phyloP scores from a whole-genome alignment of 1,284 basidiomycete species.

The Melampsora larici-populina region DNA sequence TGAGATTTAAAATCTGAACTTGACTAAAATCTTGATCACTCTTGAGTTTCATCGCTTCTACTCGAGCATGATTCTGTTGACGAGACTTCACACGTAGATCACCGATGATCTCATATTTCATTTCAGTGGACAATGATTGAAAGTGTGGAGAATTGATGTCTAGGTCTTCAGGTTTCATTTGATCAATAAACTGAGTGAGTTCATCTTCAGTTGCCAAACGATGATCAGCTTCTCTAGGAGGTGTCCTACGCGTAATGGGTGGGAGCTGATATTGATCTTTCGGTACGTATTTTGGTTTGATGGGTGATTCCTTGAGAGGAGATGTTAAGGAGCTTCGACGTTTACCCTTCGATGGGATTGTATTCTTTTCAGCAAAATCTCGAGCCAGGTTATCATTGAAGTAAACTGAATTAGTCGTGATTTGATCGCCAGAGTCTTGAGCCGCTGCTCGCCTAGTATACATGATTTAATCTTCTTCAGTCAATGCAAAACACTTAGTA shows the following conservation, averaged over 20 bases:
- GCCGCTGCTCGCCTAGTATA: constrained; percentile 3
- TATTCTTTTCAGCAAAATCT: constrained; percentile 38
- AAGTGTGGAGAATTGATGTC: constrained; percentile 79
- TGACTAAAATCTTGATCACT: constrained; percentile 93
- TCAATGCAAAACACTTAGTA: too few species aligned
- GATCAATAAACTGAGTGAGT: constrained; percentile 80
- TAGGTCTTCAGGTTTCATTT: constrained; percentile 86
- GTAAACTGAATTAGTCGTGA: constrained; percentile 60
- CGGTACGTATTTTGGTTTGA: constrained; percentile 44
- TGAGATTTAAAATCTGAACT: constrained; percentile 85
- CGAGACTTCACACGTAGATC: constrained; percentile 89
- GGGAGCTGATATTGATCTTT: constrained; percentile 53
- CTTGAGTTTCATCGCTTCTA: constrained; percentile 82
- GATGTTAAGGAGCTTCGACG: constrained; percentile 10
- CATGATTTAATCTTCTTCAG: too few species aligned
- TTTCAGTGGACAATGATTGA: constrained; percentile 84
- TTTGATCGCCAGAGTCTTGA: constrained; percentile 68
- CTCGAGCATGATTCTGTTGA: constrained; percentile 83
- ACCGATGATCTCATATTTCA: constrained; percentile 97
- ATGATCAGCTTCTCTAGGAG: constrained; percentile 64
- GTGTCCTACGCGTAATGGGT: constrained; percentile 52
- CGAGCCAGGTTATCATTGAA: constrained; percentile 30
- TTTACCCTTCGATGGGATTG: constrained; percentile 16
- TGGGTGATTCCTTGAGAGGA: constrained; percentile 51
- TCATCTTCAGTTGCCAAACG: constrained; percentile 91